phyloP scores from a whole-genome alignment of 495 filamentous ascomycete genomes.

The Penicillium subrubescens region DNA sequence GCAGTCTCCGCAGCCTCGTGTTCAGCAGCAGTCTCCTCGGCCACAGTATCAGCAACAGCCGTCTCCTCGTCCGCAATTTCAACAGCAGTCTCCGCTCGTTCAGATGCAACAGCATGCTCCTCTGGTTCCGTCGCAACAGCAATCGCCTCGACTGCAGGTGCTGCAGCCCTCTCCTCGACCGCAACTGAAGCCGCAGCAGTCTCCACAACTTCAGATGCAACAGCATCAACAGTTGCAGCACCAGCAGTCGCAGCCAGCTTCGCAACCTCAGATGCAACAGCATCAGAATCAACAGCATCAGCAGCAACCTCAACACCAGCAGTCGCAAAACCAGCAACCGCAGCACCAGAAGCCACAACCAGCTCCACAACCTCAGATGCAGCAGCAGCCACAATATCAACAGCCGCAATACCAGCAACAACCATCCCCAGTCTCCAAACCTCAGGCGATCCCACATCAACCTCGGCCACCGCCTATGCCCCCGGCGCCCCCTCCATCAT shows the following conservation, averaged over 20 bases:
- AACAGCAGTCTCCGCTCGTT: constrained; percentile 12
- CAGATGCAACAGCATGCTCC: constrained; percentile 11
- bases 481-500: constrained; percentile 35
- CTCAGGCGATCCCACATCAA: constrained; percentile 16
- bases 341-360: neutral
- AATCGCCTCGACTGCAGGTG: neutral
- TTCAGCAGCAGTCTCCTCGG: constrained; percentile 4
- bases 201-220: neutral
- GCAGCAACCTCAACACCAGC: neutral
- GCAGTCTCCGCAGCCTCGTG: constrained; percentile 2
- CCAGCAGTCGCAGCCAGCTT: neutral
- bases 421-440: constrained; percentile 13
- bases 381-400: neutral
- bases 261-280: neutral
- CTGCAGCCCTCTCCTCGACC: constrained; percentile 6
- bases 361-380: neutral
- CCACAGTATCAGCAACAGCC: neutral
- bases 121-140: constrained; percentile 1
- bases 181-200: neutral
- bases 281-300: neutral
- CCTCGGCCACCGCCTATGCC: constrained; percentile 20
- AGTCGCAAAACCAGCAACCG: neutral
- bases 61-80: neutral
- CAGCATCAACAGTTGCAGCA: neutral
- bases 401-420: constrained; percentile 20